These are phyloP conservation scores for Phlebiopsis flavidoalba DNA, from an alignment of 768 basidiomycete genomes.

Conservation along the genomic window DNA sequence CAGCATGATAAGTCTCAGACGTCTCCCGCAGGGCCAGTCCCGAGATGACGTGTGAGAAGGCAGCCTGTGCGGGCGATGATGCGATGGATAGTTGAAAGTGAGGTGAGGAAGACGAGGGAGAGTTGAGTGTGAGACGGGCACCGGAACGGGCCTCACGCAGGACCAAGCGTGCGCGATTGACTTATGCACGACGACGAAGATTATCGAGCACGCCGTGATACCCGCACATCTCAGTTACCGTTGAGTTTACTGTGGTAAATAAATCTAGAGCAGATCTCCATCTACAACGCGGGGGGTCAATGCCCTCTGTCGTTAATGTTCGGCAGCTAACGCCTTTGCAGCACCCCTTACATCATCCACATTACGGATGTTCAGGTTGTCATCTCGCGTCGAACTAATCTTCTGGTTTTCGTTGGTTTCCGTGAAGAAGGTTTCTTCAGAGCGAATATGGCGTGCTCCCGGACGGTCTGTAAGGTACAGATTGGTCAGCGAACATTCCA, in stretches of 20 bases:
- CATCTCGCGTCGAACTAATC: constrained; percentile 71
- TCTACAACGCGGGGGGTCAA: not conserved
- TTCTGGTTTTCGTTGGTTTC: constrained; percentile 78
- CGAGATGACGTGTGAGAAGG: constrained; percentile 28
- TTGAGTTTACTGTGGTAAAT: not conserved
- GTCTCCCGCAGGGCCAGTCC: constrained; percentile 23
- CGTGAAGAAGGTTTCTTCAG: constrained; percentile 72
- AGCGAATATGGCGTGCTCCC: constrained; percentile 88
- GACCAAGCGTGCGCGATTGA: constrained; percentile 49
- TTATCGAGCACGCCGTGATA: constrained; percentile 22
- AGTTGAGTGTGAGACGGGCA: constrained; percentile 59
- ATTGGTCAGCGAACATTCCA: constrained; percentile 1
- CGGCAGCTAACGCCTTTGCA: constrained; percentile 30
- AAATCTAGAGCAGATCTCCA: not conserved
- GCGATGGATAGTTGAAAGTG: constrained; percentile 75
- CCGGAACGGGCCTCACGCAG: constrained; percentile 45
- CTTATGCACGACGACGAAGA: constrained; percentile 67
- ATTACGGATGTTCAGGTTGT: constrained; percentile 53
- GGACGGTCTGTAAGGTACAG: constrained; percentile 55
- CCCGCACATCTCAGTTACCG: not conserved
- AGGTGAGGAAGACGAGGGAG: constrained; percentile 64
- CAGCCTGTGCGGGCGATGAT: constrained; percentile 33
- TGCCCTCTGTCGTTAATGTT: not conserved
- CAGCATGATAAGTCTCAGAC: constrained; percentile 19
- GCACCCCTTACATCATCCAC: constrained; percentile 53